Conservation (phyloP, 352 stramenopile species). For the Phytopythium montanum region DNA sequence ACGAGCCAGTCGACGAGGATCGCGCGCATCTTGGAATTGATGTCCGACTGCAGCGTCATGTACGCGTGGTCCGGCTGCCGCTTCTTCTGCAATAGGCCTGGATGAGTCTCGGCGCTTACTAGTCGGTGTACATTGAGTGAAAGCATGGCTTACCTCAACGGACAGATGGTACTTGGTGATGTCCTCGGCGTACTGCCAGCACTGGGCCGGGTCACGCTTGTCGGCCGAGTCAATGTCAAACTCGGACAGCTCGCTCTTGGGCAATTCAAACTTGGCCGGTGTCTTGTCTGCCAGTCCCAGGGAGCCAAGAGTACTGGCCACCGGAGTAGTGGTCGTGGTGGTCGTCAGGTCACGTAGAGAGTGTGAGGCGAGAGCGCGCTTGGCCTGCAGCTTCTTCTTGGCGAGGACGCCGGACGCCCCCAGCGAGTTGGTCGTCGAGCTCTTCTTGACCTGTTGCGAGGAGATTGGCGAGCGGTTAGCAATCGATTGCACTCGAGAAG, state of each 20-base stretch:
- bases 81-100: constrained; percentile 30
- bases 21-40: constrained; percentile 99
- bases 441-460: constrained; percentile 55
- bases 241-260: constrained; percentile 22
- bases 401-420: constrained; percentile 17
- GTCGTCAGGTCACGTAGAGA: constrained; percentile 11
- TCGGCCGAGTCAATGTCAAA: constrained; percentile 80
- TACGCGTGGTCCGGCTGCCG: constrained; percentile 62
- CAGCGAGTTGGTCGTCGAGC: constrained; percentile 31
- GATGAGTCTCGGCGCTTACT: background rate
- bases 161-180: constrained; percentile 80
- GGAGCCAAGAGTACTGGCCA: constrained; percentile 32
- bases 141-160: constrained; percentile 33
- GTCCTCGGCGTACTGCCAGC: constrained; percentile 83
- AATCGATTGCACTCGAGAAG: background rate
- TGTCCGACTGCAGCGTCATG: constrained; percentile 92
- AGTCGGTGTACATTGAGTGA: no score
- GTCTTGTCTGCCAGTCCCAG: constrained; percentile 27
- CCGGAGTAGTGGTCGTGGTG: constrained; percentile 34
- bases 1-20: constrained; percentile 99
- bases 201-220: constrained; percentile 51
- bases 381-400: constrained; percentile 48
- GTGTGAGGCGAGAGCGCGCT: constrained; percentile 28
- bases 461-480: background rate
- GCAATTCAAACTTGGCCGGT: constrained; percentile 14